Evolutionary conservation across 495 filamentous ascomycete species (phyloP), one percentile per base, ranked within the genome.

Genomic region (Aspergillus avenaceus): DNA sequence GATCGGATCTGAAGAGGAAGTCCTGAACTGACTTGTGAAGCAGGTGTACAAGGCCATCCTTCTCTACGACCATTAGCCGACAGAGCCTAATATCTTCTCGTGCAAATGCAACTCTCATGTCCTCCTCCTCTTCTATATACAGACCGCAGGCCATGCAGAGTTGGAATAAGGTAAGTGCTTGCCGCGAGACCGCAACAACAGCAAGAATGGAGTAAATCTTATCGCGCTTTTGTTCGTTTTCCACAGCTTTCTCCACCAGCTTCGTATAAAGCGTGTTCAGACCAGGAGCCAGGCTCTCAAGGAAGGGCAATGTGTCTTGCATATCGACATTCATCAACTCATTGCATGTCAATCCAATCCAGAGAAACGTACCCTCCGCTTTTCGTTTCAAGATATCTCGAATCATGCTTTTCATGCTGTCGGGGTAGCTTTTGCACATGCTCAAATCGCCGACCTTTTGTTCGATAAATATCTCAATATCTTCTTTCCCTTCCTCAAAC

Each of bases 321-420:
- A 54, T 44, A 8, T 23, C 45, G 11, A 49, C 28, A 23, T 41
- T 4, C n/a, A 8, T 23, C 23, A 63, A 41, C 40, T 60, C 49
- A 2, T 29, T 28, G 45, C 54, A 60, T 13, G 54, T 61, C 40
- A 64, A 52, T 2, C 54, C 63, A 38, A 66, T 52, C 63, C 61
- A 66, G 12, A 64, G 52, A 41, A 66, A 66, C 18, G 59, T 66
- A 31, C 61, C 63, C 42, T 60, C 60, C 5, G 61, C 55, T 36
- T 61, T 61, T 19, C 62, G 54, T 34, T 53, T 16, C 9, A 66
- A 49, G 11, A 60, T 56, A 8, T 16, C 18, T 13, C 44, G 49
- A 13, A 63, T 46, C 27, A 48, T 34, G 12, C 34, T 8, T 16
- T 3, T 47, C 5, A 63, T 36, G 9, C n/a, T 50, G 26, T 47